Percentiles rank a stretch among this genome's conserved stretches.
These are phyloP conservation scores for Metschnikowia peoriensis DNA, from an alignment of 805 yeast species.

Conservation along the genomic window DNA sequence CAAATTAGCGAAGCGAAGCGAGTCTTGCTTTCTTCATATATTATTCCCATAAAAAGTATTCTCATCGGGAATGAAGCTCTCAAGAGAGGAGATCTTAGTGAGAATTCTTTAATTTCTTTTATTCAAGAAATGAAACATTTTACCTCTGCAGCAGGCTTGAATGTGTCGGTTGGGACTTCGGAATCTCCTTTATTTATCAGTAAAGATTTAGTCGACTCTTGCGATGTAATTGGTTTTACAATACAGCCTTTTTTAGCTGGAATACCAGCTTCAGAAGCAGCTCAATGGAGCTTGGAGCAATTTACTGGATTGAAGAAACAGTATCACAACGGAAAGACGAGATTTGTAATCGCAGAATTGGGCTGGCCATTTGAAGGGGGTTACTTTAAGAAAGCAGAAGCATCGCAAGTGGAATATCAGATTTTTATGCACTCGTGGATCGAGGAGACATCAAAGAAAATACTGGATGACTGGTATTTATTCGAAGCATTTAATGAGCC, in stretches of 20 bases:
- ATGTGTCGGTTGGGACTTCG: slow-evolving; percentile 59
- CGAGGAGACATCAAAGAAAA: slow-evolving; percentile 40
- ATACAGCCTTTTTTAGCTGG: slow-evolving; percentile 72
- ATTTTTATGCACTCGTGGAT: slow-evolving; percentile 51
- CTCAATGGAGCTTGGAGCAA: slow-evolving; percentile 45
- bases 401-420: slow-evolving; percentile 45
- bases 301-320: slow-evolving; percentile 38
- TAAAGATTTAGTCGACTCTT: slow-evolving; percentile 34
- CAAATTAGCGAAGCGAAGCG: slow-evolving; percentile 48
- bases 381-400: slow-evolving; percentile 40
- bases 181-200: slow-evolving; percentile 53
- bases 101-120: slow-evolving; percentile 36
- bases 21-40: slow-evolving; percentile 43
- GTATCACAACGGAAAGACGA: slow-evolving; percentile 25
- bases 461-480: slow-evolving; percentile 49
- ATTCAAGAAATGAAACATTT: slow-evolving; percentile 42
- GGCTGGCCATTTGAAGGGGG: slow-evolving; percentile 78
- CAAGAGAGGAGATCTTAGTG: slow-evolving; percentile 48
- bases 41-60: slow-evolving; percentile 45
- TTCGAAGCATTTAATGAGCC: slow-evolving; percentile 76
- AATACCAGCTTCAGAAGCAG: slow-evolving; percentile 42
- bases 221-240: slow-evolving; percentile 62
- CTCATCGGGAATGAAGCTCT: slow-evolving; percentile 64
- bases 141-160: slow-evolving; percentile 29
- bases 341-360: slow-evolving; percentile 54